Evolutionary conservation across 2,329 filamentous ascomycete genomes (phyloP), one percentile per base, ranked within the genome.

Genomic region (Rhinocladiella similis): DNA sequence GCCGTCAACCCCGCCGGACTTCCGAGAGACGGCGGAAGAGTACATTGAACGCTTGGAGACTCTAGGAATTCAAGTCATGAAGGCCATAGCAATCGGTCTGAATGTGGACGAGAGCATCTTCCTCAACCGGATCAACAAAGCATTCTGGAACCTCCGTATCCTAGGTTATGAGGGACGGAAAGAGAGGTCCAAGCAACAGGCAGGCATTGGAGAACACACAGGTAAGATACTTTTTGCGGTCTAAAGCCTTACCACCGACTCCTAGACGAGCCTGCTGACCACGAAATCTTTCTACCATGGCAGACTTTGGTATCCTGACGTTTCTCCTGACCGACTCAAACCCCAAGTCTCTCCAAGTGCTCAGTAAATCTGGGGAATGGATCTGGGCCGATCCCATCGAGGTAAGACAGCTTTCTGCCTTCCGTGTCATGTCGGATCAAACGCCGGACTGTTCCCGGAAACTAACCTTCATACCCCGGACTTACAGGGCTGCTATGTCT

Each of bases 401-500:
- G 14, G 56, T 59, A 47, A 55, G 29, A 33, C 6, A 33, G 4
- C 22, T 25, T 25, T 25, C n/a, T 25, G 22, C 22, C 22, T 33
- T 12, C 25, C 29, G 29, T 33, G 51, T 41, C 13, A 42, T 16
- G 10, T 16, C 36, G 22, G 38, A 6, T n/a, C 3, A 22, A 13
- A 10, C 18, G 6, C 43, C 12, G n/a, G n/a, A n/a, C n/a, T n/a
- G n/a, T n/a, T 6, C 19, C 27, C 9, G 18, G 13, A 39, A 20
- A 42, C 18, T 18, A 5, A 13, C 16, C 14, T 12, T 29, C 50
- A 12, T 7, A 45, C 29, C 1, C 38, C 47, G 14, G 22, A 14
- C 18, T 5, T 33, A 16, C 36, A 58, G 56, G 57, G 57, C 13
- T 60, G 57, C 1, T 77, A 76, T 39, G 78, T 82, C 0, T 75